Conservation (phyloP, 2,329 filamentous ascomycete genomes). For the Phaeosphaeria sp. region DNA sequence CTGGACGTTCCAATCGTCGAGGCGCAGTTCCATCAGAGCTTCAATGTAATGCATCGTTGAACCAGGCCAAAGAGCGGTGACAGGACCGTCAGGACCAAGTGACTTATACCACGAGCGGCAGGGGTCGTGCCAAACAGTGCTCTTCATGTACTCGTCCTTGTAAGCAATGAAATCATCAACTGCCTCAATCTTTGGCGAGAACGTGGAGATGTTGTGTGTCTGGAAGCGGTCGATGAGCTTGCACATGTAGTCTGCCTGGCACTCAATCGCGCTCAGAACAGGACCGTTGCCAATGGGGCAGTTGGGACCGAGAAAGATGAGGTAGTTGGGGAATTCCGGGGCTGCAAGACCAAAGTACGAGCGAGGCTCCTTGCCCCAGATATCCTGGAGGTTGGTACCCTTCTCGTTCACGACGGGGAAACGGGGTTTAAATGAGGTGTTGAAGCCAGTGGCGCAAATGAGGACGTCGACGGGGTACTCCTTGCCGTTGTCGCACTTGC, state of each 20-base stretch:
- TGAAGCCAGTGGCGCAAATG: conserved; percentile 48
- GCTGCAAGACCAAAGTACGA: conserved; percentile 56
- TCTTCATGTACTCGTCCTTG: conserved; percentile 55
- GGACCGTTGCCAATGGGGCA: conserved; percentile 52
- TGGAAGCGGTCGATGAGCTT: conserved; percentile 59
- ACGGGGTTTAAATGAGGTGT: conserved; percentile 51
- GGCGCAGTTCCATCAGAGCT: conserved; percentile 52
- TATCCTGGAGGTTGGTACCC: conserved; percentile 52
- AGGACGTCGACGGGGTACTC: conserved; percentile 46
- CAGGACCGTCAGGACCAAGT: conserved; percentile 37
- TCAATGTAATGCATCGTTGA: conserved; percentile 60
- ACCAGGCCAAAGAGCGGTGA: conserved; percentile 54
- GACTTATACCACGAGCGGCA: conserved; percentile 55
- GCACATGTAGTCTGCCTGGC: conserved; percentile 58
- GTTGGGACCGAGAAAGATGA: conserved; percentile 52
- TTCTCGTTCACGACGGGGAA: conserved; percentile 53
- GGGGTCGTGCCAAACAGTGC: conserved; percentile 54
- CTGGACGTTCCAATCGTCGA: conserved; percentile 57
- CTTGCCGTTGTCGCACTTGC: conserved; percentile 46
- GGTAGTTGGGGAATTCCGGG: conserved; percentile 56
- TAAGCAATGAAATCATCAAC: conserved; percentile 59
- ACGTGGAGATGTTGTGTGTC: conserved; percentile 55
- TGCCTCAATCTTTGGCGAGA: conserved; percentile 52
- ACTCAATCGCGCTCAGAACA: conserved; percentile 53
- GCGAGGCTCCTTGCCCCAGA: conserved; percentile 50